Conservation (phyloP, 129 eudicot species). For the Lonicera japonica region DNA sequence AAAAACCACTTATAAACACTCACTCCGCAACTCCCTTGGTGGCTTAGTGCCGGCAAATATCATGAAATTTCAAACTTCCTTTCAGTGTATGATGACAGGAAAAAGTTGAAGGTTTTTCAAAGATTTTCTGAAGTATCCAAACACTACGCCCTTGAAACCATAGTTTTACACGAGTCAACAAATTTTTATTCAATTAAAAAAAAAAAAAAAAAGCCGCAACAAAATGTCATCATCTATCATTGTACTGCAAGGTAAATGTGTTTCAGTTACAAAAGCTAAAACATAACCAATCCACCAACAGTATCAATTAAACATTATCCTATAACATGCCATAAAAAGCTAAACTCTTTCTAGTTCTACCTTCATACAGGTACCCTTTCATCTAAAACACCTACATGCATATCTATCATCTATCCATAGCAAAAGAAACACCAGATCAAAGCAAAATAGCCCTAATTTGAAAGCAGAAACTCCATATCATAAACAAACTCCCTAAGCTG, state of each 20-base stretch:
- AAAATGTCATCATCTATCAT: background rate
- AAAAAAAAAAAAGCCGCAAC: no score
- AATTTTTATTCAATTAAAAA: no score
- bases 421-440: background rate
- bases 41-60: no score
- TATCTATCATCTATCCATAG: background rate
- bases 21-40: no score
- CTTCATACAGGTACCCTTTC: background rate
- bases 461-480: no score
- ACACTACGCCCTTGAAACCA: no score
- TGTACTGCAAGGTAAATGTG: background rate
- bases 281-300: background rate
- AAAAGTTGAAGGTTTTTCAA: no score
- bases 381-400: background rate
- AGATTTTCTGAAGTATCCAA: no score
- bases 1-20: no score
- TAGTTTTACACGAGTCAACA: no score
- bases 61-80: no score
- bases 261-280: background rate
- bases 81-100: no score
- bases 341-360: background rate
- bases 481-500: conserved; percentile 10
- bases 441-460: background rate
- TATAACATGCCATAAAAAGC: background rate
- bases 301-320: background rate